phyloP scores from a whole-genome alignment of 805 yeast species.

The Tetrapisispora iriomotensis region DNA sequence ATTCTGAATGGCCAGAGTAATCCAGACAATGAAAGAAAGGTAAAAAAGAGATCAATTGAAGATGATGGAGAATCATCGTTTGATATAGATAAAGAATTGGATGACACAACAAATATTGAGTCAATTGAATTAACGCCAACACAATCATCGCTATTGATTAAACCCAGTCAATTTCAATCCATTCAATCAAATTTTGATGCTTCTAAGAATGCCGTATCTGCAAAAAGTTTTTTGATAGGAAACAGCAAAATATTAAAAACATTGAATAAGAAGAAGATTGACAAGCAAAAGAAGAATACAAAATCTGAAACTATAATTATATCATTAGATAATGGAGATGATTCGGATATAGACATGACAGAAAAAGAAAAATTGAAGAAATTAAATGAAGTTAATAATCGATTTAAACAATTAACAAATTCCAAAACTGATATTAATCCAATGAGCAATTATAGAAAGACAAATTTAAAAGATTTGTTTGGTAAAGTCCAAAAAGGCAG shows the following conservation, averaged over 20 bases:
- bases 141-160: constrained; percentile 6
- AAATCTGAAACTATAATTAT: constrained; percentile 4
- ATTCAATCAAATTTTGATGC: constrained; percentile 3
- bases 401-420: constrained; percentile 4
- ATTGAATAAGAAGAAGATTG: neutral
- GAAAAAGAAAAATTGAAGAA: neutral
- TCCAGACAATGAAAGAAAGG: no score
- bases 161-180: constrained; percentile 6
- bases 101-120: constrained; percentile 2
- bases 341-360: constrained; percentile 4
- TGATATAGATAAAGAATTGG: neutral
- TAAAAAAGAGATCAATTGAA: no score
- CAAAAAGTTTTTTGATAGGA: constrained; percentile 1
- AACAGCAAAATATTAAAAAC: neutral
- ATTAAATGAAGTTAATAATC: constrained; percentile 2
- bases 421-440: constrained; percentile 9
- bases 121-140: constrained; percentile 4
- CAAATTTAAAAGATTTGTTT: constrained; percentile 19
- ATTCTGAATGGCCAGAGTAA: constrained; percentile 16
- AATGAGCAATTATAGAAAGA: constrained; percentile 12
- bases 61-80: neutral
- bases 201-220: neutral
- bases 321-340: constrained; percentile 6
- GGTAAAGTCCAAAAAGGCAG: constrained; percentile 7
- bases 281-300: neutral